phyloP scores from a whole-genome alignment of 352 stramenopile species.

The Pythium sp. region DNA sequence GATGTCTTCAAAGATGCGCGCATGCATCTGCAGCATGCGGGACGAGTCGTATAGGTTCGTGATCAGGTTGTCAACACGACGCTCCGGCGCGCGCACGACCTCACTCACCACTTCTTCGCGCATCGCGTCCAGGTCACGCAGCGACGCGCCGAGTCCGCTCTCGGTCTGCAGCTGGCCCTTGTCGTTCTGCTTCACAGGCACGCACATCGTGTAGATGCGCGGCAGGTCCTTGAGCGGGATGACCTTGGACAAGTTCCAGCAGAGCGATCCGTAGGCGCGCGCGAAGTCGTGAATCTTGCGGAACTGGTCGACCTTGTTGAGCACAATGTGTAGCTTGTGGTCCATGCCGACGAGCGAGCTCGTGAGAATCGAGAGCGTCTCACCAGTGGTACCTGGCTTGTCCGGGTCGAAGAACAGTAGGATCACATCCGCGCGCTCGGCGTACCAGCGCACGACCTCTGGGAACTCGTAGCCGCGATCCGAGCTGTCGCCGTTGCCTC shows the following conservation, averaged over 20 bases:
- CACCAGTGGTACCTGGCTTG: constrained; percentile 98
- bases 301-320: constrained; percentile 99
- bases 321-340: constrained; percentile 99
- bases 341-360: constrained; percentile 97
- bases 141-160: constrained; percentile 64
- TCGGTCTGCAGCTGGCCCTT: constrained; percentile 42
- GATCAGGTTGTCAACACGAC: constrained; percentile 99
- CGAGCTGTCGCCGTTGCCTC: constrained; percentile 47
- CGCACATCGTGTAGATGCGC: constrained; percentile 99
- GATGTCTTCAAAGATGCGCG: constrained; percentile 83
- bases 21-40: constrained; percentile 95
- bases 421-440: constrained; percentile 98
- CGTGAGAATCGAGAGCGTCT: constrained; percentile 98
- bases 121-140: constrained; percentile 95
- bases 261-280: constrained; percentile 97
- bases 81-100: constrained; percentile 95
- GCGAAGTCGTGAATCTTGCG: constrained; percentile 99
- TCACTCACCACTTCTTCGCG: constrained; percentile 97
- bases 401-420: constrained; percentile 99
- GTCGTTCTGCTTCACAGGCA: constrained; percentile 83
- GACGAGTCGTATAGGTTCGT: constrained; percentile 95
- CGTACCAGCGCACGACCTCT: constrained; percentile 97
- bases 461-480: constrained; percentile 98
- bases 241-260: constrained; percentile 98
- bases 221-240: constrained; percentile 99